Evolutionary conservation across 805 yeast genomes (phyloP).

Genomic region (Nakazawaea wickerhamii): DNA sequence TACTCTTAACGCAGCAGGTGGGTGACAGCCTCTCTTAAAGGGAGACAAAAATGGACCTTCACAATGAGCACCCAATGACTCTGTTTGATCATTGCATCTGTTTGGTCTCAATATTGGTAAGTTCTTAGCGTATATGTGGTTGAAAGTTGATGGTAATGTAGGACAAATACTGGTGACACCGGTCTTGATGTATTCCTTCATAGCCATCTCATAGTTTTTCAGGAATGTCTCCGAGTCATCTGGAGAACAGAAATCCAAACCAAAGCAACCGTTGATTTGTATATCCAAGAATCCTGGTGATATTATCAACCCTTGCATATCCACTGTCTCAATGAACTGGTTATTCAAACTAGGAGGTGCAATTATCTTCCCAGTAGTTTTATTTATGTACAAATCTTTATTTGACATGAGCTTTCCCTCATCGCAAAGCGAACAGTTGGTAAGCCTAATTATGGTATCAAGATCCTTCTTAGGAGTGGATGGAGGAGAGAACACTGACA

Average conservation of each 20-base stretch:
- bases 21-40: conserved; percentile 47
- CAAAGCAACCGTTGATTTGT: conserved; percentile 55
- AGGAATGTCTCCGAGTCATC: conserved; percentile 28
- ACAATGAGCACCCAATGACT: conserved; percentile 51
- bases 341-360: conserved; percentile 19
- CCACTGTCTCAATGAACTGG: conserved; percentile 26
- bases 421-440: conserved; percentile 39
- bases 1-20: conserved; percentile 36
- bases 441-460: conserved; percentile 23
- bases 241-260: conserved; percentile 43
- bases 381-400: conserved; percentile 40
- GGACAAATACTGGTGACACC: conserved; percentile 56
- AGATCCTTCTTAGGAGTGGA: conserved; percentile 9
- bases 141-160: conserved; percentile 47
- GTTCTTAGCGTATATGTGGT: conserved; percentile 42
- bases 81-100: conserved; percentile 29
- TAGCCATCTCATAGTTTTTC: conserved; percentile 35
- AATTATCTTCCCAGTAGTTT: conserved; percentile 36
- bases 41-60: conserved; percentile 55
- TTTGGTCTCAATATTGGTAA: conserved; percentile 37
- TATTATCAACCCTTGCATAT: conserved; percentile 40
- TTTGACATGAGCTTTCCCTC: conserved; percentile 30
- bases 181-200: conserved; percentile 40
- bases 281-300: conserved; percentile 55
- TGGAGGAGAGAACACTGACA: conserved; percentile 10